Evolutionary conservation across 768 basidiomycete species (phyloP), one percentile per base, ranked within the genome.

Genomic region (Lactifluus echinatus): DNA sequence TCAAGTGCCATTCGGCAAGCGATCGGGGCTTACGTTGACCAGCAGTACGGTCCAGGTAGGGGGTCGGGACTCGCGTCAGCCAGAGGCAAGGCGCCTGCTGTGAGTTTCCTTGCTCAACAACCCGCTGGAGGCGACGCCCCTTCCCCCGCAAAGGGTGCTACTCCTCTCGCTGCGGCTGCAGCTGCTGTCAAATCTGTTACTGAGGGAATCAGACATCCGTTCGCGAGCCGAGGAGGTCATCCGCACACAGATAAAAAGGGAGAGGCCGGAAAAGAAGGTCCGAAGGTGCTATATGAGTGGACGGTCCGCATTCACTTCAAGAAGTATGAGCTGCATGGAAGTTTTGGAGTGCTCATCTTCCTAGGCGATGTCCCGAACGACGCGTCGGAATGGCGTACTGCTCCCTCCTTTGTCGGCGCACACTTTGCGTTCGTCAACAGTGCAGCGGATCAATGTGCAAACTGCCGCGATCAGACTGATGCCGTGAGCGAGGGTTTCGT

Each of bases 301-400:
- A 68, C 73, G 0, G 75, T 67, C 6, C 73, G 75, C 36, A 68
- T 79, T 43, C 66, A 67, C 21, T 65, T 72, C 64, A 72, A 75
- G 66, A 74, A 77, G 60, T 74, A 69, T 63, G 77, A 74, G 57
- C 60, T 78, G 33, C 73, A 72, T 3, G 52, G 66, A 4, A 75
- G 74, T 65, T 79, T 76, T 63, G 66, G 68, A n/a, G 68, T 80
- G 26, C 64, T 75, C 19, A 57, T 81, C 50, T 80, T 80, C 74
- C 66, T 81, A 6, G 79, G 76, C 2, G 58, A 56, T 3, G 72
- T 73, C 15, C 74, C 74, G 14, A 67, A 65, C 21, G 70, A 78
- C 50, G 66, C 71, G 7, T 56, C 57, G 10, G 59, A 73, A 15
- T 79, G 77, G 77, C 66, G 63, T 43, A 55, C 62, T 7, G 65